These are phyloP conservation scores for Penicillium taxi DNA, from an alignment of 495 filamentous ascomycete species.

Conservation along the genomic window DNA sequence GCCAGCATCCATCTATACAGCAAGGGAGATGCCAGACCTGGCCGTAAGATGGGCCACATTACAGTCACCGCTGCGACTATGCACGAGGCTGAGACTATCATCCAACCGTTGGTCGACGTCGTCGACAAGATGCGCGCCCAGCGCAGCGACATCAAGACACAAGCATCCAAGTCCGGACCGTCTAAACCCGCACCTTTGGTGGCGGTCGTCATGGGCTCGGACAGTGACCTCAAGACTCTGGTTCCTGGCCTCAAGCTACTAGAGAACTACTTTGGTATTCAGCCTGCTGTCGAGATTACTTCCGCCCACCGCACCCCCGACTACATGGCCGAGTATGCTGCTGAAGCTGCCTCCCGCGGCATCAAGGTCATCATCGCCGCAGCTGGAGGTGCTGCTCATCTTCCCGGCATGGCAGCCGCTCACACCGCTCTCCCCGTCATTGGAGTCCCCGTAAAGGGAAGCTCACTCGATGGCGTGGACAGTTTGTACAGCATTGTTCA, in stretches of 20 bases:
- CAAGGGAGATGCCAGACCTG: slow-evolving; percentile 74
- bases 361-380: slow-evolving; percentile 92
- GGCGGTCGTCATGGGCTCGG: slow-evolving; percentile 89
- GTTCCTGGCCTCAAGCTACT: slow-evolving; percentile 70
- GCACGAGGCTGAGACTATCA: slow-evolving; percentile 60
- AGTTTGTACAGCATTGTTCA: slow-evolving; percentile 85
- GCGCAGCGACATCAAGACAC: slow-evolving; percentile 42
- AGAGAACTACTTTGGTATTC: slow-evolving; percentile 59
- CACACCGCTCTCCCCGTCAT: slow-evolving; percentile 87
- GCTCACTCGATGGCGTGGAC: slow-evolving; percentile 79
- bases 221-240: slow-evolving; percentile 80
- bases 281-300: slow-evolving; percentile 73
- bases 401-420: slow-evolving; percentile 87
- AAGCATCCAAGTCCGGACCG: slow-evolving; percentile 23
- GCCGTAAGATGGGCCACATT: slow-evolving; percentile 92
- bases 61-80: slow-evolving; percentile 66
- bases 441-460: slow-evolving; percentile 84
- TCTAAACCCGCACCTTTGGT: slow-evolving; percentile 52
- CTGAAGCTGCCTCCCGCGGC: slow-evolving; percentile 55
- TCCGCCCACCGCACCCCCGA: slow-evolving; percentile 89
- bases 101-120: slow-evolving; percentile 55
- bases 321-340: slow-evolving; percentile 71
- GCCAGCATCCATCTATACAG: slow-evolving; percentile 82
- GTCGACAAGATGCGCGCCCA: slow-evolving; percentile 59
- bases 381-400: slow-evolving; percentile 84